Conservation (phyloP, 108 stramenopile genomes). For the Nitzschia palea region DNA sequence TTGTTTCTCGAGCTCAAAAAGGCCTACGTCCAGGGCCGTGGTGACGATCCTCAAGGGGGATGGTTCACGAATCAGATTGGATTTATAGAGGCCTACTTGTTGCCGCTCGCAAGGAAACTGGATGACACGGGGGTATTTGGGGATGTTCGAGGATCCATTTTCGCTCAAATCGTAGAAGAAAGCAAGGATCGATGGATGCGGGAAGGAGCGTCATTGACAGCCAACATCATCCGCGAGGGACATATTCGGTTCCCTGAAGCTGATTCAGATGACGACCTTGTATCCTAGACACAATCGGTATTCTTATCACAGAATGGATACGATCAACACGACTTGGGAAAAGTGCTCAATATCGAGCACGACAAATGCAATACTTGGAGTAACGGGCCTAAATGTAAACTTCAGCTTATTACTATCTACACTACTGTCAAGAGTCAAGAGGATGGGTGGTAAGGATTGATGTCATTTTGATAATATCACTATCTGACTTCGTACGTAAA, state of each 20-base stretch:
- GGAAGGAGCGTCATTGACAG: conserved; percentile 42
- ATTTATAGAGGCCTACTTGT: conserved; percentile 74
- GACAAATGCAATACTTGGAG: too few species aligned
- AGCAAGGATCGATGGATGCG: conserved; percentile 47
- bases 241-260: conserved; percentile 31
- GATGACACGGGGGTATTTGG: conserved; percentile 70
- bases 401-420: too few species aligned
- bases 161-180: conserved; percentile 35
- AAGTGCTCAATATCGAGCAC: too few species aligned
- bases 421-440: too few species aligned
- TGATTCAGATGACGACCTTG: conserved; percentile 17
- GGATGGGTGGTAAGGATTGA: too few species aligned
- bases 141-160: conserved; percentile 35
- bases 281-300: too few species aligned
- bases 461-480: too few species aligned
- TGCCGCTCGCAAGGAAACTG: conserved; percentile 65
- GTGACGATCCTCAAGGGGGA: conserved; percentile 55
- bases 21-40: conserved; percentile 47
- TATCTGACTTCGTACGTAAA: too few species aligned
- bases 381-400: too few species aligned
- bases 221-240: conserved; percentile 35
- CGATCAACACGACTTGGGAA: too few species aligned
- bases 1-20: conserved; percentile 64
- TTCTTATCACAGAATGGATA: too few species aligned
- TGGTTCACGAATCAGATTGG: conserved; percentile 84